Percentiles rank a stretch among this genome's conserved stretches.
phyloP scores from a whole-genome alignment of 768 basidiomycete species.

The Rhizopogon vesiculosus region DNA sequence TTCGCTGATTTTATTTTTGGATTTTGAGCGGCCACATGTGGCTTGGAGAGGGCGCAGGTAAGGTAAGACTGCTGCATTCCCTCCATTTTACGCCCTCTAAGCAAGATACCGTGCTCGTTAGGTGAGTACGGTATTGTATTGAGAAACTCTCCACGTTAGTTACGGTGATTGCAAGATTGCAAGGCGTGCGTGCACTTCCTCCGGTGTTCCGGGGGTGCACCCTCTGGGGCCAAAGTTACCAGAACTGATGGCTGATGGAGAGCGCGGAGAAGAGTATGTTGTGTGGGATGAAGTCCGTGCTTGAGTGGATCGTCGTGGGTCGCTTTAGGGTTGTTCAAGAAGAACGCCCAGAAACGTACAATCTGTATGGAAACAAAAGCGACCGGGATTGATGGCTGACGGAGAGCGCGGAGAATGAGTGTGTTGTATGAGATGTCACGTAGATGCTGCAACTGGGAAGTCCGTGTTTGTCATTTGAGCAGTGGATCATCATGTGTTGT shows the following conservation, averaged over 20 bases:
- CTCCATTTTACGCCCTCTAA: conserved; percentile 1
- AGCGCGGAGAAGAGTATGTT: conserved; percentile 14
- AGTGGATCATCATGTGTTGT: conserved; percentile 6
- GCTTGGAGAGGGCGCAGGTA: not conserved
- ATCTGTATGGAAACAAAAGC: no score
- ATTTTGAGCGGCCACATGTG: conserved; percentile 4
- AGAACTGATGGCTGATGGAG: conserved; percentile 8
- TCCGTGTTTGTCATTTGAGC: conserved; percentile 6
- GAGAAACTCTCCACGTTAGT: not conserved
- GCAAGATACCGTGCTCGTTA: not conserved
- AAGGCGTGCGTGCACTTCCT: conserved; percentile 14
- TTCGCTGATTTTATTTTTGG: not conserved
- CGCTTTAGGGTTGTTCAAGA: no score
- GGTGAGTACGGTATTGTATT: conserved; percentile 2
- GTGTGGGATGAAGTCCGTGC: no score
- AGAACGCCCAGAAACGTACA: conserved; percentile 5
- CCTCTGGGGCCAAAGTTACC: conserved; percentile 15
- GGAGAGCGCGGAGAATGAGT: no score
- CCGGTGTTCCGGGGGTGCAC: not conserved
- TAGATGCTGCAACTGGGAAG: no score
- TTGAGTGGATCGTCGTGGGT: no score
- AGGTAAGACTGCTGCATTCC: conserved; percentile 10
- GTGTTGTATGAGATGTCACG: no score
- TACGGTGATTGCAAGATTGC: conserved; percentile 9
- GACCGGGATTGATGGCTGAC: no score